These are phyloP conservation scores for Ophiostoma pallidulum DNA, from an alignment of 2,329 filamentous ascomycete species.

Conservation along the genomic window DNA sequence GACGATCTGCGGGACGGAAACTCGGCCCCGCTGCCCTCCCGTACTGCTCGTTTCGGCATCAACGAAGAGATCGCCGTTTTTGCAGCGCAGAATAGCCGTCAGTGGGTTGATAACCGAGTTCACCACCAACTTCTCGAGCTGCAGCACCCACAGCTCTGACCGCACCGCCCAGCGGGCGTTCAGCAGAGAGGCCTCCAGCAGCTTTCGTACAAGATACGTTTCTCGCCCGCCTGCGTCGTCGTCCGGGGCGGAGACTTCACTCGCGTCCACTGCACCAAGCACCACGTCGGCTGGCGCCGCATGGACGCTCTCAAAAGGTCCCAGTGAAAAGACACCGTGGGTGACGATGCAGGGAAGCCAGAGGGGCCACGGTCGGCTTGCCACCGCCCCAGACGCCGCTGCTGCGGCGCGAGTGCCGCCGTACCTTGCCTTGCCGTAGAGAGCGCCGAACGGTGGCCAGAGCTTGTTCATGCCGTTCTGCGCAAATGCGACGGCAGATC, in stretches of 20 bases:
- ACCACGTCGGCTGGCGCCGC: conserved; percentile 39
- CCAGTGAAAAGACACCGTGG: conserved; percentile 45
- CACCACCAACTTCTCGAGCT: conserved; percentile 77
- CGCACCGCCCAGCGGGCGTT: conserved; percentile 30
- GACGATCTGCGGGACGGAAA: conserved; percentile 43
- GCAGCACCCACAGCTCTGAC: conserved; percentile 44
- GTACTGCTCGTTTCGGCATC: conserved; percentile 31
- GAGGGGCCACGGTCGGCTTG: conserved; percentile 39
- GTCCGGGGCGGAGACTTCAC: not conserved
- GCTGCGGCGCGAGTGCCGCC: not conserved
- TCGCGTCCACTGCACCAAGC: conserved; percentile 34
- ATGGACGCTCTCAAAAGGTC: conserved; percentile 42
- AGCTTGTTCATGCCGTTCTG: conserved; percentile 79
- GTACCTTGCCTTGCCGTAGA: conserved; percentile 35
- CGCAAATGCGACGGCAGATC: conserved; percentile 69
- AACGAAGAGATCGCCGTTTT: conserved; percentile 67
- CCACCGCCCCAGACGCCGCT: conserved; percentile 16
- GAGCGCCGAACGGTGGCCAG: conserved; percentile 42
- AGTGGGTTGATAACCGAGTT: conserved; percentile 78
- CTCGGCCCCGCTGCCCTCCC: conserved; percentile 30
- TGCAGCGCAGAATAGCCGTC: conserved; percentile 66
- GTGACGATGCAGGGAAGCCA: conserved; percentile 61
- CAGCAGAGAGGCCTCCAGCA: conserved; percentile 36
- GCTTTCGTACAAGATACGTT: conserved; percentile 32
- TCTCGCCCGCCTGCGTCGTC: not conserved